These are phyloP conservation scores for Ceraceosorus guamensis DNA, from an alignment of 1,284 basidiomycete genomes.

Conservation along the genomic window DNA sequence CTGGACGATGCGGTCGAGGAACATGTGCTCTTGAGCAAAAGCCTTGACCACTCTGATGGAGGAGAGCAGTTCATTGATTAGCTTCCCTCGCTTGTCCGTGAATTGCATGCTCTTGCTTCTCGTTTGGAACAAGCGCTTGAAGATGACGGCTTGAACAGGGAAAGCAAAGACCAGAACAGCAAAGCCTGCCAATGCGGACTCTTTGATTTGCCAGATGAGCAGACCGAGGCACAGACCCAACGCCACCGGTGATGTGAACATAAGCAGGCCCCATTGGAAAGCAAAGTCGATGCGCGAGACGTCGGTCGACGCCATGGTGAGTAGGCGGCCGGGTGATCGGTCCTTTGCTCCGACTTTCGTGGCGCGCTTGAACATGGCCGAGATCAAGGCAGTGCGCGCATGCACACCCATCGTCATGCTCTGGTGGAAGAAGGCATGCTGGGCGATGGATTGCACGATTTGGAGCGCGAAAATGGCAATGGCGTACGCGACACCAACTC, in stretches of 20 bases:
- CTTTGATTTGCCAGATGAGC: conserved; percentile 68
- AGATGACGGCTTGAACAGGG: conserved; percentile 64
- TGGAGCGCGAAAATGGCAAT: conserved; percentile 62
- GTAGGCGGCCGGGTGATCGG: conserved; percentile 73
- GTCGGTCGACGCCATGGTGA: conserved; percentile 90
- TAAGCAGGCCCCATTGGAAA: conserved; percentile 68
- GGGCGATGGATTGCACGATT: conserved; percentile 61
- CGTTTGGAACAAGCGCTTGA: conserved; percentile 67
- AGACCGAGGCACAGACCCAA: conserved; percentile 53
- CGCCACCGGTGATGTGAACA: conserved; percentile 62
- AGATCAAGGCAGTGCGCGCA: conserved; percentile 75
- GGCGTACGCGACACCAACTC: conserved; percentile 35
- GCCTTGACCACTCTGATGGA: conserved; percentile 48
- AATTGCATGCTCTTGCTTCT: conserved; percentile 74
- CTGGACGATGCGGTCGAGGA: conserved; percentile 60
- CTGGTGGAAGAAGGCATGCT: conserved; percentile 72
- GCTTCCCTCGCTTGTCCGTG: conserved; percentile 62
- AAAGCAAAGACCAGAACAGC: conserved; percentile 62
- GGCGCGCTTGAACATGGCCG: conserved; percentile 74
- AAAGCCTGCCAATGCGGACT: conserved; percentile 73
- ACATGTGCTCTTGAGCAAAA: conserved; percentile 39
- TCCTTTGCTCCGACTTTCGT: conserved; percentile 71
- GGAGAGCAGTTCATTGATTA: conserved; percentile 43
- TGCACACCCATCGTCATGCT: conserved; percentile 56
- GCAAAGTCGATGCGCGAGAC: conserved; percentile 84